Evolutionary conservation across 2,329 filamentous ascomycete species (phyloP), one percentile per base, ranked within the genome.

Genomic region (Diaporthe citrichinensis): DNA sequence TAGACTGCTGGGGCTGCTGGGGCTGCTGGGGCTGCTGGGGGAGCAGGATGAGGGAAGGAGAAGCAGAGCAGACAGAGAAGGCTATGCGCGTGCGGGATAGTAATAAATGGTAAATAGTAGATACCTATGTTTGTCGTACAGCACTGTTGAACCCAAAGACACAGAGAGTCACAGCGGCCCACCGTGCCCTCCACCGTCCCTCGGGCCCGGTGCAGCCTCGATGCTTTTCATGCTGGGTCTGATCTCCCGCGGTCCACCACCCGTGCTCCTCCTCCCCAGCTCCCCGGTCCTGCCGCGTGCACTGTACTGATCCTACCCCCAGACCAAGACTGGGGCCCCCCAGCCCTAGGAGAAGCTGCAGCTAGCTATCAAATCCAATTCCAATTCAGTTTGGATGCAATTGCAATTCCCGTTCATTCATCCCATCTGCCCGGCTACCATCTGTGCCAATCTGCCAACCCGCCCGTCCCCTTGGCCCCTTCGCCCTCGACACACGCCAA

Each of bases 301-400:
- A 61, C n/a, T 44, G 28, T 28, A 34, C 62, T 51, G 44, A 36
- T 51, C 44, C 44, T 68, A 53, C 20, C 44, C 62, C 62, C 62
- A 68, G 46, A 28, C 46, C 31, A 23, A 69, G 65, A 41, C 65
- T 46, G 34, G 65, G 65, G 65, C 31, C 20, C 59, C 23, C 61
- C 25, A 68, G 62, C 34, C 34, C 46, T 41, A 53, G 65, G 46
- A 34, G 23, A 3, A 53, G 46, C 46, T 55, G 65, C 65, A 55
- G 31, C 65, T 36, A 55, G 31, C 65, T 36, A 55, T 55, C 65
- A 41, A 69, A 69, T 51, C 41, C 46, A 68, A 68, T 68, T 69
- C 23, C 34, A 28, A 68, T 68, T 55, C 46, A 25, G 34, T 23
- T 31, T 39, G 46, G 34, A 55, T 55, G 65, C 65, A 69, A 55